A percentile compares a stretch with the other conserved stretches of the same genome.
phyloP scores from a whole-genome alignment of 169 alveolate genomes.

The Plasmodium chabaudi region DNA sequence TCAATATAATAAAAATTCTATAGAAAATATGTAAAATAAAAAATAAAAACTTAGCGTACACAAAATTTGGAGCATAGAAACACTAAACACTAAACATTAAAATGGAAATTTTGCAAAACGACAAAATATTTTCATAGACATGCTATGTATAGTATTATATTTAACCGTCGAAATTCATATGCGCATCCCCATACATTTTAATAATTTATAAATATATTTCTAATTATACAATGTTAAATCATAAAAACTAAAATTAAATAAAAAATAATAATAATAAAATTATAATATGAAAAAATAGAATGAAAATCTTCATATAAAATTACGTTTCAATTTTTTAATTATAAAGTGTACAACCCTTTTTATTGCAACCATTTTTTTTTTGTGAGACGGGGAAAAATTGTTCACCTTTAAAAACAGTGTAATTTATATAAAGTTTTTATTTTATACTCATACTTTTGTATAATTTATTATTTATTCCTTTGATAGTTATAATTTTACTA shows the following conservation, averaged over 20 bases:
- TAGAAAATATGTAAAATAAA: neutral
- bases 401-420: too few species aligned
- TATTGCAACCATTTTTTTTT: neutral
- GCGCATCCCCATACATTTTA: conserved; percentile 2
- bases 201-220: neutral
- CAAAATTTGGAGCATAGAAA: too few species aligned
- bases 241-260: neutral
- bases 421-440: too few species aligned
- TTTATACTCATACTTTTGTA: too few species aligned
- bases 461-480: too few species aligned
- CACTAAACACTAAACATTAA: too few species aligned
- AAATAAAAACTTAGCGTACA: neutral
- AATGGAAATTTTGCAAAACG: too few species aligned
- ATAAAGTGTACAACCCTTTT: neutral
- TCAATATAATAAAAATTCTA: conserved; percentile 8
- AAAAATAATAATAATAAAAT: too few species aligned
- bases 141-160: conserved; percentile 13
- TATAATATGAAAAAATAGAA: too few species aligned
- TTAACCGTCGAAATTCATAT: conserved; percentile 4
- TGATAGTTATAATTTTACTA: too few species aligned
- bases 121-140: conserved; percentile 9
- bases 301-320: neutral
- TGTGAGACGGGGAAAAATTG: too few species aligned
- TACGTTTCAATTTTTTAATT: neutral
- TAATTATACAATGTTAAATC: conserved; percentile 1